A percentile compares a stretch with the other conserved stretches of the same genome.
phyloP scores from a whole-genome alignment of 2,329 filamentous ascomycete species.

The Blastomyces percursus region DNA sequence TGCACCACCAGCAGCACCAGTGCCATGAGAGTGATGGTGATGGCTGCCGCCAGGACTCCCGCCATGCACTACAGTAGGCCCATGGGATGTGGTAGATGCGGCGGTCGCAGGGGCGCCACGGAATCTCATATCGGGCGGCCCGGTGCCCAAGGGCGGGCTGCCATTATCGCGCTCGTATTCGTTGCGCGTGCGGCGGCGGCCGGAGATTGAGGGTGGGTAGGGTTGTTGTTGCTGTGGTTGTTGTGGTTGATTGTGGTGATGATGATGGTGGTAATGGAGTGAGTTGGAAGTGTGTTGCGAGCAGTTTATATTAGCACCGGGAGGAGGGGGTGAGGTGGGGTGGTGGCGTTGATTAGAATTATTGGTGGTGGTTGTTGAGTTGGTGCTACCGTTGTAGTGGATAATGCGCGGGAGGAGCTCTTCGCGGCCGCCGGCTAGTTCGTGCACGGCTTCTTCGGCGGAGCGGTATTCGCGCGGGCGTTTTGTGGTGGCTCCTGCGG shows the following conservation, averaged over 20 bases:
- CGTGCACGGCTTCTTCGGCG: slow-evolving; percentile 87
- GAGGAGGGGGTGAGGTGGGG: slow-evolving; percentile 21
- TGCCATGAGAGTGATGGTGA: not conserved
- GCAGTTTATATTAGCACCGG: slow-evolving; percentile 1
- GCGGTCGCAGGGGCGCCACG: slow-evolving; percentile 26
- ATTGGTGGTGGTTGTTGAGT: slow-evolving; percentile 19
- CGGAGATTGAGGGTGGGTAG: slow-evolving; percentile 7
- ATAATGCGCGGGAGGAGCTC: slow-evolving; percentile 88
- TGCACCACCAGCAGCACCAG: not conserved
- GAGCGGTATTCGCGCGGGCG: slow-evolving; percentile 83
- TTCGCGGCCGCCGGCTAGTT: slow-evolving; percentile 79
- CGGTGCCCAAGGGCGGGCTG: slow-evolving; percentile 71
- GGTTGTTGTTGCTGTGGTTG: slow-evolving; percentile 12
- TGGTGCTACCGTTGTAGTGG: slow-evolving; percentile 84
- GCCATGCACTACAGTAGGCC: not conserved
- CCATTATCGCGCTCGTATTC: slow-evolving; percentile 86
- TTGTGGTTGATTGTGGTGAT: not conserved
- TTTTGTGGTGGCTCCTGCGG: slow-evolving; percentile 35
- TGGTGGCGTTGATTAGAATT: slow-evolving; percentile 17
- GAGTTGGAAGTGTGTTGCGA: slow-evolving; percentile 28
- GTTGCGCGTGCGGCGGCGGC: slow-evolving; percentile 64
- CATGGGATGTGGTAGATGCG: not conserved
- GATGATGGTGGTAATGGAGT: slow-evolving; percentile 16
- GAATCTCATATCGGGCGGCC: slow-evolving; percentile 47
- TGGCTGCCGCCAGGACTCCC: not conserved